Base-by-base conservation (phyloP, 2,329 filamentous ascomycete genomes). In the Diaporthe batatas region DNA sequence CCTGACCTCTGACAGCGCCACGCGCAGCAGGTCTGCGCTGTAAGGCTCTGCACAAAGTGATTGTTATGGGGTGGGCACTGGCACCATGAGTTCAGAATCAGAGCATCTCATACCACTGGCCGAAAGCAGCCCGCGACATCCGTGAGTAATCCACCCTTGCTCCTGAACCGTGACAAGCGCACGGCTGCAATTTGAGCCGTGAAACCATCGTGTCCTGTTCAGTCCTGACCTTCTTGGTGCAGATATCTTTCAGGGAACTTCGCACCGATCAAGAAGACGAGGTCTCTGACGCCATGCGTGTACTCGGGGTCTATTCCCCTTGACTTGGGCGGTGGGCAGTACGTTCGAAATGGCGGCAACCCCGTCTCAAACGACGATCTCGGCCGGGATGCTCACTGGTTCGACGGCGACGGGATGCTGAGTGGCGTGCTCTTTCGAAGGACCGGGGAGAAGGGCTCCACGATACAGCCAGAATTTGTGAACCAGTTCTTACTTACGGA, bases 341-440 rank as follows among this genome's bases (percentile, higher is more conserved):
- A 94, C 77, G 89, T 94, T 36, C 89, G 92, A 21, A 94, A 94
- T 78, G 92, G 92, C 53, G 90, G 89, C 36, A 94, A 93, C 77
- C 91, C 92, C 7, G 83, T 92, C 10, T 86, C 86, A 36, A 91
- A 93, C 72, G 83, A 88, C 29, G 88, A 92, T 70, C 79, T 89
- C 3, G 87, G 86, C 51, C 86, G 90, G 75, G 90, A 92, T 78
- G 87, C 90, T 11, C 92, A 94, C 78, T 93, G 91, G 91, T 94
- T 94, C 74, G 92, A 94, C 76, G 92, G 92, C 42, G 91, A 94
- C 78, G 92, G 92, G 6, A 94, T 94, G 92, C 87, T 94, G 14
- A 89, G 89, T 39, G 92, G 92, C 1, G 91, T 94, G 0, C 84
- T 85, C 23, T 94, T 92, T 78, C 83, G 83, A 36, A 84, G 83